Evolutionary conservation across 2,329 filamentous ascomycete species (phyloP).

Genomic region (Colletotrichum scovillei): DNA sequence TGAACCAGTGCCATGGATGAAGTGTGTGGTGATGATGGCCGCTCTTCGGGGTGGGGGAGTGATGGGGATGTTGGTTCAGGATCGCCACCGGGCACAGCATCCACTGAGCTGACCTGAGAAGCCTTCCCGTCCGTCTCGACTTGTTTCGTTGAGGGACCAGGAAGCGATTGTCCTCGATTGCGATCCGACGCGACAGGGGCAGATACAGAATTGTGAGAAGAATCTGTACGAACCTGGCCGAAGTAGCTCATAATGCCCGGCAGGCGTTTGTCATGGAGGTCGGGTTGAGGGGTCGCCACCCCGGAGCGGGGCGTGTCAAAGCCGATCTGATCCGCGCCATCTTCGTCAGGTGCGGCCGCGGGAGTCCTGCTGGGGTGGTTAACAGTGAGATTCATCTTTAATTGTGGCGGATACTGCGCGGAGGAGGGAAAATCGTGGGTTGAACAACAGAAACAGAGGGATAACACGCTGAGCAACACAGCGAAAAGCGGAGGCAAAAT

Average conservation of each 20-base stretch:
- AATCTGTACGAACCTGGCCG: slow-evolving; percentile 96
- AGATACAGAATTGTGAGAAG: slow-evolving; percentile 52
- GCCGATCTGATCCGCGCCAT: slow-evolving; percentile 80
- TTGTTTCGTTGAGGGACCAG: slow-evolving; percentile 33
- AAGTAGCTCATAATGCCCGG: slow-evolving; percentile 98
- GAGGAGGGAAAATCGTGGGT: slow-evolving; percentile 24
- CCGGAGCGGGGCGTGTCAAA: slow-evolving; percentile 90
- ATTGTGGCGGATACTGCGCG: slow-evolving; percentile 33
- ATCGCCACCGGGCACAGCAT: slow-evolving; percentile 33
- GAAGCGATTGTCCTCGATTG: slow-evolving; percentile 24
- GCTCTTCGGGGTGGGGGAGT: slow-evolving; percentile 15
- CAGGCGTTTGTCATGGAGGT: slow-evolving; percentile 92
- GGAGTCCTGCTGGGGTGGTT: slow-evolving; percentile 65
- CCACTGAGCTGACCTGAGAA: slow-evolving; percentile 33
- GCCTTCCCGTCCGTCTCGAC: slow-evolving; percentile 26
- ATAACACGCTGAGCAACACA: slow-evolving; percentile 21
- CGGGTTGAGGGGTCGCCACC: slow-evolving; percentile 91
- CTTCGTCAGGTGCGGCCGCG: slow-evolving; percentile 71
- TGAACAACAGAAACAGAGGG: slow-evolving; percentile 24
- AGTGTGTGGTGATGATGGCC: slow-evolving; percentile 16
- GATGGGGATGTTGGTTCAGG: slow-evolving; percentile 33
- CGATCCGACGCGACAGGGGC: slow-evolving; percentile 45
- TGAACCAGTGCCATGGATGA: slow-evolving; percentile 27
- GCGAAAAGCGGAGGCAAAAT: slow-evolving; percentile 32
- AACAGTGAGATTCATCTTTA: slow-evolving; percentile 57